Evolutionary conservation across 768 basidiomycete genomes (phyloP), one percentile per base, ranked within the genome.

Genomic region (Tylopilus cervinicoccineus): DNA sequence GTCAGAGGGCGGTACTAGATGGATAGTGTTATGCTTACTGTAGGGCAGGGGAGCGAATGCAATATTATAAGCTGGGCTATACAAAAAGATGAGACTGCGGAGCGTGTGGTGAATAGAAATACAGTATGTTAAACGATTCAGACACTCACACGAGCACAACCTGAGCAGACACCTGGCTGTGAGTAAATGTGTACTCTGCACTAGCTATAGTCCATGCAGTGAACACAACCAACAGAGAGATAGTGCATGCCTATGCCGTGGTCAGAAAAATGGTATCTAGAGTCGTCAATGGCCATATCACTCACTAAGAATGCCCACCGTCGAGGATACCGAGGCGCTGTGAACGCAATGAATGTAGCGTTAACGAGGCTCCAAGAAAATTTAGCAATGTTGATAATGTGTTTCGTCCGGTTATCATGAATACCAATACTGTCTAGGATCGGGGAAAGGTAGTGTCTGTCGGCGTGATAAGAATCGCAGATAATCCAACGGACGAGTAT

Each of bases 361-460:
- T 29, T 59, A 3, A 55, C 24, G 6, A 55, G 17, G 36, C 36
- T 38, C 60, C 59, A 61, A 5, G 33, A 47, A 33, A 7, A n/a
- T 14, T 5, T 55, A 3, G 51, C 23, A 24, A 61, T 20, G 12
- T 55, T 60, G 7, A 61, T 34, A 10, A 42, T 20, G 12, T 58
- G 45, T 28, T 60, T 61, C 16, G 44, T 55, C 11, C 32, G 50
- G 20, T 62, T 48, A n/a, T 55, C 48, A n/a, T 61, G 60, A 20
- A 60, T 41, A 1, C 59, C 59, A 22, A 60, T 52, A 17, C 5
- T 58, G 6, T 58, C 59, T 6, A 60, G 32, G 20, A 60, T 28
- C 2, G 43, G 43, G 1, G 53, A 16, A 36, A 60, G 56, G 24
- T 41, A 50, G 1, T 44, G 29, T 37, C 59, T 61, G 13, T 11